A percentile compares a stretch with the other conserved stretches of the same genome.
Conservation (phyloP, 2,329 filamentous ascomycete genomes). For the Pyricularia pennisetigena region DNA sequence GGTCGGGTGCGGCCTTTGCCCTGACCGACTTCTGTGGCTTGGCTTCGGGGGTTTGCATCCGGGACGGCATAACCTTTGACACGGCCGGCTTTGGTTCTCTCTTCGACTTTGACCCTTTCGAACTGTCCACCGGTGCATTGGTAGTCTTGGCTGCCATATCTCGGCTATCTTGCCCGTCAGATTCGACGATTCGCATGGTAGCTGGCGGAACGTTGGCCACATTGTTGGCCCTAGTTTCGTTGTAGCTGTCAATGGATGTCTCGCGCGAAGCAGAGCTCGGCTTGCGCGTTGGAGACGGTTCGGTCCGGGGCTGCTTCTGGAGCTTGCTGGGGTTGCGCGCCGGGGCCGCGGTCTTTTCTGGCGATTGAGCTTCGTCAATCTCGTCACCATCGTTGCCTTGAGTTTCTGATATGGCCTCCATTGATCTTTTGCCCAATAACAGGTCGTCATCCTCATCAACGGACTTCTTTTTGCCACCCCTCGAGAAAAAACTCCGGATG, state of each 20-base stretch:
- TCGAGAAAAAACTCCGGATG: constrained; percentile 52
- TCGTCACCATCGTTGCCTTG: constrained; percentile 33
- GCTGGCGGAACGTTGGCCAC: constrained; percentile 46
- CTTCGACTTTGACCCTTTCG: constrained; percentile 20
- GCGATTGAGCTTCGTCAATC: constrained; percentile 32
- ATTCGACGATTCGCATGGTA: constrained; percentile 49
- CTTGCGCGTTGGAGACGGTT: constrained; percentile 36
- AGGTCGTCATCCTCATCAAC: constrained; percentile 47
- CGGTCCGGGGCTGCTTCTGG: constrained; percentile 52
- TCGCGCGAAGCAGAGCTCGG: constrained; percentile 18
- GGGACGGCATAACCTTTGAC: constrained; percentile 30
- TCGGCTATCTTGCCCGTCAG: constrained; percentile 31
- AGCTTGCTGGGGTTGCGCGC: constrained; percentile 57
- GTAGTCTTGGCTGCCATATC: constrained; percentile 15
- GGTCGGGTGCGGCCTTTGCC: constrained; percentile 34
- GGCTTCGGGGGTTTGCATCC: constrained; percentile 29
- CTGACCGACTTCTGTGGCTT: constrained; percentile 38
- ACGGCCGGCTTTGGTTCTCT: constrained; percentile 31
- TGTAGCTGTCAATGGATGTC: constrained; percentile 26
- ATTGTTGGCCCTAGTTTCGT: constrained; percentile 36
- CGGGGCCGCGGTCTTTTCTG: constrained; percentile 29
- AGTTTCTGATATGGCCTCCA: constrained; percentile 36
- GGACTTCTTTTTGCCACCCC: constrained; percentile 50
- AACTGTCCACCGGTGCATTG: not conserved
- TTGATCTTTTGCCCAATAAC: constrained; percentile 50